Evolutionary conservation across 2,329 filamentous ascomycete species (phyloP).

Genomic region (Knoxdaviesia proteae): DNA sequence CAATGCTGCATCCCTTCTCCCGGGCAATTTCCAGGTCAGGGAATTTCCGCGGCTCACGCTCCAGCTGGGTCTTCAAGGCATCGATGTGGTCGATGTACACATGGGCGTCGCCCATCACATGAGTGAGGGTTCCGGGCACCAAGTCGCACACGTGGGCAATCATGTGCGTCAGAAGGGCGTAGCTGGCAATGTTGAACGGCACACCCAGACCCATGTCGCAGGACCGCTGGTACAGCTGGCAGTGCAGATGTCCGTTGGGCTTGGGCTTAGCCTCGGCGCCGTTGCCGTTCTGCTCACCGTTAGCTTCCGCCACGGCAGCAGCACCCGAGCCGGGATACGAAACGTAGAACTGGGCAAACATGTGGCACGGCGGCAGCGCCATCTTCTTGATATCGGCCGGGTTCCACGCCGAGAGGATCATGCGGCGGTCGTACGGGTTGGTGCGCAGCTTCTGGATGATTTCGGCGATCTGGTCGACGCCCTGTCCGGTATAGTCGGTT

Average conservation of each 20-base stretch:
- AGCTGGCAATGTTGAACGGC: slow-evolving; percentile 93
- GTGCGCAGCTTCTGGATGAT: slow-evolving; percentile 71
- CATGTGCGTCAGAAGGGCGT: slow-evolving; percentile 90
- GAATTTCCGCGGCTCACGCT: slow-evolving; percentile 61
- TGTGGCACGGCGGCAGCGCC: slow-evolving; percentile 87
- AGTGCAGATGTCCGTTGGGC: slow-evolving; percentile 53
- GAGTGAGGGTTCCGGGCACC: slow-evolving; percentile 68
- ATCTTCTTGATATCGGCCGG: slow-evolving; percentile 67
- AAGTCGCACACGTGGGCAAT: slow-evolving; percentile 71
- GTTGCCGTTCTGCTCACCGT: slow-evolving; percentile 10
- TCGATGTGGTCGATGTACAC: slow-evolving; percentile 87
- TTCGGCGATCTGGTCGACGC: slow-evolving; percentile 81
- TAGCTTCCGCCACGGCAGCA: slow-evolving; percentile 4
- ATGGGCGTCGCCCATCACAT: slow-evolving; percentile 97
- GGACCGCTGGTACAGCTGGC: slow-evolving; percentile 77
- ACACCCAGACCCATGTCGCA: slow-evolving; percentile 97
- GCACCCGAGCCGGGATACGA: slow-evolving; percentile 34
- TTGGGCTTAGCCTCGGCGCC: slow-evolving; percentile 20
- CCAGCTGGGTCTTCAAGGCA: slow-evolving; percentile 55
- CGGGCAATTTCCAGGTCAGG: slow-evolving; percentile 55
- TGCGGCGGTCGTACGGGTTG: slow-evolving; percentile 72
- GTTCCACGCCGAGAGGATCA: slow-evolving; percentile 90
- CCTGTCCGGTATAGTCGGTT: slow-evolving; percentile 69
- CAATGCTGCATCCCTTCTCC: slow-evolving; percentile 53
- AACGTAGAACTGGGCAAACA: slow-evolving; percentile 95